phyloP scores from a whole-genome alignment of 139 green algal species.

The Penium margaritaceum region DNA sequence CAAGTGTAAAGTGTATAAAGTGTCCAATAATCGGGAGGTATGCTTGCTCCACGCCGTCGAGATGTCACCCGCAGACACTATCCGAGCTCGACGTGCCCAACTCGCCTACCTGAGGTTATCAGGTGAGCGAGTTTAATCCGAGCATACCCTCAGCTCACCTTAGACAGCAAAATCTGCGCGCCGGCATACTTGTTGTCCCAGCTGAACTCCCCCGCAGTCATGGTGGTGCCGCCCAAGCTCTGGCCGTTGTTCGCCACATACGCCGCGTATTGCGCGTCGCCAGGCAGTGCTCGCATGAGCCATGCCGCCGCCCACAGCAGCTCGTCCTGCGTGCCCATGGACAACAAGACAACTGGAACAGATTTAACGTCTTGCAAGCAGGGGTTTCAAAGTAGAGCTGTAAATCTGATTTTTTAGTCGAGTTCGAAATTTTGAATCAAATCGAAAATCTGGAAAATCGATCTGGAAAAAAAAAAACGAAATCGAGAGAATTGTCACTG shows the following conservation, averaged over 20 bases:
- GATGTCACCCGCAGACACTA: too few relatives aligned
- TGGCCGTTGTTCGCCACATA: slow-evolving; percentile 15
- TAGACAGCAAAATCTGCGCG: slow-evolving; percentile 30
- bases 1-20: too few relatives aligned
- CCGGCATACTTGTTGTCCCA: slow-evolving; percentile 40
- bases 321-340: slow-evolving; percentile 17
- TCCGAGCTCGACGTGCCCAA: too few relatives aligned
- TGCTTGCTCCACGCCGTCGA: too few relatives aligned
- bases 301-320: slow-evolving; percentile 34
- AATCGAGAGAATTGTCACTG: too few relatives aligned
- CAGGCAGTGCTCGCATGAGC: slow-evolving; percentile 20
- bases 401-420: too few relatives aligned
- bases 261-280: slow-evolving; percentile 8
- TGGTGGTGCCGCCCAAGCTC: slow-evolving; percentile 3
- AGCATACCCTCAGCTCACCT: too few relatives aligned
- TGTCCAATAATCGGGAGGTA: too few relatives aligned
- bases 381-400: background rate
- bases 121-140: too few relatives aligned
- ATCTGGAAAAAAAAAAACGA: too few relatives aligned
- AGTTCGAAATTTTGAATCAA: background rate
- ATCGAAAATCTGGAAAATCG: too few relatives aligned
- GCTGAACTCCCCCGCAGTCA: background rate
- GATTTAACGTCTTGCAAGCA: background rate
- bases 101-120: too few relatives aligned
- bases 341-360: background rate